Base-by-base conservation (phyloP, 139 green algal species). In the Tetradesmus lagerheimii region DNA sequence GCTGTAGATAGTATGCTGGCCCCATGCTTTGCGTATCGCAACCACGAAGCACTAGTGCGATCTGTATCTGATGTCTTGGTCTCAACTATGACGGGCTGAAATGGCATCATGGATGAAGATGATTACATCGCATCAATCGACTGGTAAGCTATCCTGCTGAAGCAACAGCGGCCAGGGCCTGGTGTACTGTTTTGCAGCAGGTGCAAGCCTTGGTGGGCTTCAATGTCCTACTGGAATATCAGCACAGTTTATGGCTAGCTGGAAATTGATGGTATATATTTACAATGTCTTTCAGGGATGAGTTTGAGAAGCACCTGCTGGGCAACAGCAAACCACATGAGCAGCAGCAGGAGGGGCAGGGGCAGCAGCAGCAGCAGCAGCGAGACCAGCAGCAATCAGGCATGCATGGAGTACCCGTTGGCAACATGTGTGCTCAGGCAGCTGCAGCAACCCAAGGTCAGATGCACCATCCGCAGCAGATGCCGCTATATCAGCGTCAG, bases 101-200 rank as follows among this genome's bases (percentile, higher is more conserved):
- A 76, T 29, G 41, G 20, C 34, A 29, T 1, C 29, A 62, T 57
- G 31, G 74, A 90, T 34, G 86, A 90, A 31, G 86, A 90, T 41
- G 86, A 84, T 37, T 85, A 67, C 86, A 85, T 85, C n/a, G 86
- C 76, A 2, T 57, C 31, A 37, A 31, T 90, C 45, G 86, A 90
- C 34, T 83, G 47, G 86, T 80, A 43, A 41, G 83, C 37, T 29
- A 64, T 43, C 34, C 35, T 12, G 27, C 71, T 37, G 39, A 53
- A 5, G 57, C 57, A 71, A 23, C 4, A 71, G 31, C 20, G 57
- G 15, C 50, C 14, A 64, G 18, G 50, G 47, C 47, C 47, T 27
- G 57, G 57, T 71, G 57, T 23, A 71, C 20, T 31, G 31, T n/a
- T 71, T 1, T 71, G 57, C 57, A 71, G 57, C 57, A 71, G 23